A percentile compares a stretch with the other conserved stretches of the same genome.
phyloP scores from a whole-genome alignment of 306 rosid species.

The Prinsepia uniflora region DNA sequence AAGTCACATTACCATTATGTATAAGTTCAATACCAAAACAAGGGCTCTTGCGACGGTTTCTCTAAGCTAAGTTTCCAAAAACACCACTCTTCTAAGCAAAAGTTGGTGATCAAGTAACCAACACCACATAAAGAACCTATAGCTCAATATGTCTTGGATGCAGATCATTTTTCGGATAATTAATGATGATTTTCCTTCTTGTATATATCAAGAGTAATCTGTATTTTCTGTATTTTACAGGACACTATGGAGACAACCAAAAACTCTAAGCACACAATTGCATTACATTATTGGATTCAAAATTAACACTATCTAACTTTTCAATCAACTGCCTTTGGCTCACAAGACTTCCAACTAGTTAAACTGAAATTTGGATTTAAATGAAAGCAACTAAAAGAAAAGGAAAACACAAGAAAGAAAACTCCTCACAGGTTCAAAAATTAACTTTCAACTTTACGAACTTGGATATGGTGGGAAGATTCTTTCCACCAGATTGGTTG shows the following conservation, averaged over 20 bases:
- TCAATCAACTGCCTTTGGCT: constrained; percentile 7
- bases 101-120: background rate
- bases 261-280: constrained; percentile 9
- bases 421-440: constrained; percentile 19
- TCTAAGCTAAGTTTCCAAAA: no score
- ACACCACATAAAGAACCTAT: no score
- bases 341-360: constrained; percentile 6
- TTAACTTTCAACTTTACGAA: constrained; percentile 68
- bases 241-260: background rate
- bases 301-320: constrained; percentile 9
- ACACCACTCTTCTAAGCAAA: background rate
- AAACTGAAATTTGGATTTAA: background rate
- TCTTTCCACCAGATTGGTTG: constrained; percentile 91
- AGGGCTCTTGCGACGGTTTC: background rate
- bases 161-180: background rate
- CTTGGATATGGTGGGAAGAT: constrained; percentile 92
- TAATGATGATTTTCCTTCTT: background rate
- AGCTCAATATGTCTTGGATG: background rate
- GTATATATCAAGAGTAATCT: background rate
- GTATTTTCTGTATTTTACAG: background rate
- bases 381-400: background rate
- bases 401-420: constrained; percentile 8
- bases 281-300: constrained; percentile 1
- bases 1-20: no score
- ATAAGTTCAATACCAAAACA: background rate